A percentile compares a stretch with the other conserved stretches of the same genome.
phyloP scores from a whole-genome alignment of 73 alveolate genomes.

The Paramecium tetraurelia region DNA sequence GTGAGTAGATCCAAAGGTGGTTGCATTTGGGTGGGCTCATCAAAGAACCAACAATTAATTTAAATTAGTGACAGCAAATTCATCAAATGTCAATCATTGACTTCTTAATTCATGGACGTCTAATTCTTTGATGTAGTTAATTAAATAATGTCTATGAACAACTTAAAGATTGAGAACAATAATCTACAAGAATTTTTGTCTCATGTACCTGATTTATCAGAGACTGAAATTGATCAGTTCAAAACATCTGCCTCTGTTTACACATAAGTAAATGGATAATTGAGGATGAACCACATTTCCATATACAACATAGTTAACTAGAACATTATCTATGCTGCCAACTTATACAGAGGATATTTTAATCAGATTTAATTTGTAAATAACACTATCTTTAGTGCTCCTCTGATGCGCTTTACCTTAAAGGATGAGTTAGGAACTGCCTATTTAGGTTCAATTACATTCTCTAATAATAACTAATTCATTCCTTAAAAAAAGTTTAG shows the following conservation, averaged over 20 bases:
- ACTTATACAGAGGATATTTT: background rate
- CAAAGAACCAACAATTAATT: background rate
- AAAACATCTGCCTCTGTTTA: background rate
- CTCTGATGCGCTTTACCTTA: background rate
- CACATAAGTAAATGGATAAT: background rate
- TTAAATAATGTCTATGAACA: background rate
- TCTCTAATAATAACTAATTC: background rate
- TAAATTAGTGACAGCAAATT: background rate
- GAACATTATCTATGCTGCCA: background rate
- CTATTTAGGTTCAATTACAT: background rate
- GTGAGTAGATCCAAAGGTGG: constrained; percentile 11
- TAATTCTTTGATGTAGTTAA: background rate
- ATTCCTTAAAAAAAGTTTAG: background rate
- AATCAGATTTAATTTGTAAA: background rate
- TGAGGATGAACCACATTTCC: background rate
- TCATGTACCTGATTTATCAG: background rate
- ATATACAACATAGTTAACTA: background rate
- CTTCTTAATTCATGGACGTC: background rate
- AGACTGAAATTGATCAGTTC: background rate
- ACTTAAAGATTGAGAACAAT: background rate
- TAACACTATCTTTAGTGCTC: background rate
- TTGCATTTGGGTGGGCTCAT: background rate
- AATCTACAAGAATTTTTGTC: background rate
- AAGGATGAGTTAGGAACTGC: background rate
- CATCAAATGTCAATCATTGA: background rate